Base-by-base conservation (phyloP, 2,329 filamentous ascomycete species). In the Coniosporium tulheliwenetii region DNA sequence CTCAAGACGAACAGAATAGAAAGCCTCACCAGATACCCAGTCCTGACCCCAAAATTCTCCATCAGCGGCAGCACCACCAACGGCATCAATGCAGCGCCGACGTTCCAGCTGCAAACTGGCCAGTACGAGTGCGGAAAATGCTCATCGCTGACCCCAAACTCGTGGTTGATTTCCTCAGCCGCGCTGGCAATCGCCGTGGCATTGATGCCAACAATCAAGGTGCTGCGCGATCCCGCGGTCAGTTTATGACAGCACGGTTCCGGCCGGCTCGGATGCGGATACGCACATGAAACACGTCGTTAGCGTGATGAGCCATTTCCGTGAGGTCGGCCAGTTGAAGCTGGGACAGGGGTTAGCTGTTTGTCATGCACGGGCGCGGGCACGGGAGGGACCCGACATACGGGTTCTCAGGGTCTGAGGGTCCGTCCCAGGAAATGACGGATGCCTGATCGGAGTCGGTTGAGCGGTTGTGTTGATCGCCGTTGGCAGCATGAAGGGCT, bases 121-220 rank as follows among this genome's bases (percentile, higher is more conserved):
- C 58, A 63, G 51, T 59, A 62, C 31, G 53, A 60, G 44, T 62
- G 49, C n/a, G 57, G 54, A 39, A 63, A 62, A 14, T 42, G 37
- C 5, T 52, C 51, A 44, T 63, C 59, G 38, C 46, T 50, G 41
- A 62, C 43, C 12, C 47, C 40, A 45, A 61, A 62, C 5, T 51
- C 43, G 7, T 44, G 39, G 39, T 55, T 56, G 45, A 61, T 56
- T 32, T 52, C 48, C 29, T 45, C 44, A 5, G 52, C 50, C 9
- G 59, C 59, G 10, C 56, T 52, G 2, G 60, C 56, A 31, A 62
- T 56, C 5, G 52, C 51, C 2, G 59, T 62, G 14, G 56, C 58
- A 38, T 63, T 62, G 15, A 61, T 40, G 14, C 56, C 50, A 8
- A 57, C 49, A 10, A 53, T 46, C 10, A 62, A 49, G 2, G 55